Evolutionary conservation across 495 filamentous ascomycete genomes (phyloP).

Genomic region (Neurospora tetraspora): DNA sequence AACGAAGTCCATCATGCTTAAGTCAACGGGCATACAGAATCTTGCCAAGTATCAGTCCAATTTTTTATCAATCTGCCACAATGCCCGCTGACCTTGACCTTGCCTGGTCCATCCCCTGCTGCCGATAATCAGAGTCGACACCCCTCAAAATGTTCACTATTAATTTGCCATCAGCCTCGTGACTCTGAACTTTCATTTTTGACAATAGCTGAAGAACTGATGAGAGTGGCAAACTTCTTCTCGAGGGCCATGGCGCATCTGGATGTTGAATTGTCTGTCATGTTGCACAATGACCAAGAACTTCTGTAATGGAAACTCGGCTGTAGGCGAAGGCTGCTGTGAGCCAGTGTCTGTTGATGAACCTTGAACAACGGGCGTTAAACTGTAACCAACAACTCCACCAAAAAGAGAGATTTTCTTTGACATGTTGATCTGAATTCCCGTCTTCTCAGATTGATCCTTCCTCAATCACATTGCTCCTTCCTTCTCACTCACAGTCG

Average conservation of each 20-base stretch:
- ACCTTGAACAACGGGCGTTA: background rate
- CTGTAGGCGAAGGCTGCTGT: no score
- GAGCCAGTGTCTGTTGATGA: background rate
- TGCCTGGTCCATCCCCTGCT: no score
- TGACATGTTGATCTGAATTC: background rate
- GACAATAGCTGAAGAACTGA: background rate
- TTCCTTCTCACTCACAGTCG: background rate
- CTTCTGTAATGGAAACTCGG: background rate
- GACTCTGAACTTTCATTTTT: background rate
- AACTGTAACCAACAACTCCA: background rate
- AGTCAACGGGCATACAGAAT: background rate
- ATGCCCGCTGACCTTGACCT: no score
- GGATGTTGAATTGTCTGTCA: background rate
- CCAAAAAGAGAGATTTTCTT: background rate
- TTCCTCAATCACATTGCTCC: background rate
- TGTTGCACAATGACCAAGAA: background rate
- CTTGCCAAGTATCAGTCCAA: background rate
- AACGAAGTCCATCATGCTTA: background rate
- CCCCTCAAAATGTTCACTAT: background rate
- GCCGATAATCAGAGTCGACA: background rate
- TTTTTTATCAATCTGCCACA: no score
- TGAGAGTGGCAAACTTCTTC: background rate
- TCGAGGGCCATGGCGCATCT: background rate
- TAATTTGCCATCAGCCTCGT: background rate
- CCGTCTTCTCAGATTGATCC: background rate